Percentiles rank a stretch among this genome's conserved stretches.
These are phyloP conservation scores for Berberis vulgaris DNA, from an alignment of 164 flowering plant genomes.

Conservation along the genomic window DNA sequence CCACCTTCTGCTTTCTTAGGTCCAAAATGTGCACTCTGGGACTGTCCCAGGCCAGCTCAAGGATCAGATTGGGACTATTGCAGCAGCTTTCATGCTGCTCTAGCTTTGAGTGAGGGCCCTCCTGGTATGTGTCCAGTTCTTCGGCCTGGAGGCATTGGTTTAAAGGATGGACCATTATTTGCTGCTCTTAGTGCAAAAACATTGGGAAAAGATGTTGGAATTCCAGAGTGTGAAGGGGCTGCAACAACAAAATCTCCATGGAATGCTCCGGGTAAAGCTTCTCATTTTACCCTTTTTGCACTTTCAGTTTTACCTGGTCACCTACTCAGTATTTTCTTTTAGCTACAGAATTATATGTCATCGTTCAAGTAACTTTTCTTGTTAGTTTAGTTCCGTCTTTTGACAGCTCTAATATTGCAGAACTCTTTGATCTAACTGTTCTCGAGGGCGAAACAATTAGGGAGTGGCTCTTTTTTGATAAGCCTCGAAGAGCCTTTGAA, in stretches of 20 bases:
- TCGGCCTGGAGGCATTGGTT: slow-evolving; percentile 95
- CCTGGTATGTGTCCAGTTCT: slow-evolving; percentile 92
- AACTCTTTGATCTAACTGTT: slow-evolving; percentile 80
- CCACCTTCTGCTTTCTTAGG: slow-evolving; percentile 97
- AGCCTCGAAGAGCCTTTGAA: slow-evolving; percentile 97
- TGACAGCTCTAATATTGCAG: slow-evolving; percentile 32
- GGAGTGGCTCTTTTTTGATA: slow-evolving; percentile 98
- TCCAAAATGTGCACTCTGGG: slow-evolving; percentile 99
- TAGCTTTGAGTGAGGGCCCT: slow-evolving; percentile 87
- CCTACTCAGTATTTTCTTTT: too few relatives aligned
- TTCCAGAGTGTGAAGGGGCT: slow-evolving; percentile 99
- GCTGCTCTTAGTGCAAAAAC: slow-evolving; percentile 86
- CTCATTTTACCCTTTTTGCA: neutral
- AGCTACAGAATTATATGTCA: too few relatives aligned
- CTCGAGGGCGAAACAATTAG: slow-evolving; percentile 85
- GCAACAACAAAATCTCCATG: slow-evolving; percentile 98
- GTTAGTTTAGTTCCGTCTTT: neutral
- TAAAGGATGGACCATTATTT: slow-evolving; percentile 89
- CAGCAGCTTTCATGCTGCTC: slow-evolving; percentile 70
- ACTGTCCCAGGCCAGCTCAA: slow-evolving; percentile 93
- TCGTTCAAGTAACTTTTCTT: neutral
- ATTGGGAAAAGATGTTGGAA: slow-evolving; percentile 84
- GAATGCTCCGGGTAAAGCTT: slow-evolving; percentile 90
- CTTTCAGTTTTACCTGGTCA: too few relatives aligned
- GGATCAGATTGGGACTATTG: slow-evolving; percentile 87